These are phyloP conservation scores for Elaeis oleifera DNA, from an alignment of 202 grass and related monocot species.

Conservation along the genomic window DNA sequence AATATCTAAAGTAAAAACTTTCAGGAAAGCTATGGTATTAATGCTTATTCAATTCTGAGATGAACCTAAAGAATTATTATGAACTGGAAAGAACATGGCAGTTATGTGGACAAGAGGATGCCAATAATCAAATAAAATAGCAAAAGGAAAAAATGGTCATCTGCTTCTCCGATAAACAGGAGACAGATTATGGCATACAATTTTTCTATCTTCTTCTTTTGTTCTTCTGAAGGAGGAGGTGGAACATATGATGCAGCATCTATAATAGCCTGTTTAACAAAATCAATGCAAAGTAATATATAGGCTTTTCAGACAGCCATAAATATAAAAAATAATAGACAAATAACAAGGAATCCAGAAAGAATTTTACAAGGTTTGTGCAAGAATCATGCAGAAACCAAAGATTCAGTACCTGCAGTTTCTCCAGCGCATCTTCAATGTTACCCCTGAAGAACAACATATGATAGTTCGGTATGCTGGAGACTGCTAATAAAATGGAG, in stretches of 20 bases:
- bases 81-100: too few relatives aligned
- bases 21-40: too few relatives aligned
- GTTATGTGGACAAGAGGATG: too few relatives aligned
- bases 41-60: too few relatives aligned
- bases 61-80: too few relatives aligned
- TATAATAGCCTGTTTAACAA: constrained; percentile 59
- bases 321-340: too few relatives aligned
- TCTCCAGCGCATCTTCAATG: constrained; percentile 87
- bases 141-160: too few relatives aligned
- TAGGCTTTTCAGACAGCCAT: too few relatives aligned
- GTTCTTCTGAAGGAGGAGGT: constrained; percentile 76
- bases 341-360: too few relatives aligned
- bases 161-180: background rate
- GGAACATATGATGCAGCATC: constrained; percentile 95
- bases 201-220: constrained; percentile 95
- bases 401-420: constrained; percentile 59
- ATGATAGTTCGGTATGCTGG: background rate
- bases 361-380: background rate
- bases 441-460: constrained; percentile 47
- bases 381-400: background rate
- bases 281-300: background rate
- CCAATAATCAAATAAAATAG: too few relatives aligned
- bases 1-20: too few relatives aligned
- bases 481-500: constrained; percentile 1
- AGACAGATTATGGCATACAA: constrained; percentile 43